Base-by-base conservation (phyloP, 148 eudicot species). In the Fagopyrum esculentum region DNA sequence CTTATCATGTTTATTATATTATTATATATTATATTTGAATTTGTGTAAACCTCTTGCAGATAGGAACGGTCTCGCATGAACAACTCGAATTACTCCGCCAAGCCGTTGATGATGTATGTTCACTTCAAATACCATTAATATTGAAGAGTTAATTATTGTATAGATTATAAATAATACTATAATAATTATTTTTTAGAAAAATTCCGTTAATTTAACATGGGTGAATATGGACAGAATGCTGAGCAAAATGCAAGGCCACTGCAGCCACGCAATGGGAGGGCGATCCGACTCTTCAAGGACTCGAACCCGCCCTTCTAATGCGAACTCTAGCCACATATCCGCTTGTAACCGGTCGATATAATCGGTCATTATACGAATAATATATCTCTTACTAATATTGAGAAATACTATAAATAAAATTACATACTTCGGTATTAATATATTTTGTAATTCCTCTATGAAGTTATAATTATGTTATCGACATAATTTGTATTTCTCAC, bases 41-140 rank as follows among this genome's bases (percentile, higher is more conserved):
- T 4, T 30, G 7, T 10, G 35, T 30, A 8, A 7, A 9, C 10
- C 1, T 0, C 2, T 17, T 55, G 68, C 82, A 90, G 92, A 79
- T 86, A 61, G 82, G 74, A 74, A 87, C 89, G 22, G 88, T 86
- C 71, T 86, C 91, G 11, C 74, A 2, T 45, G 71, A 83, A 6
- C 97, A 91, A 75, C 73, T 87, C 43, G 45, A 74, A 16, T 35
- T 84, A 71, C 82, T 91, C 4, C 86, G 91, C 10, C 85, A 87
- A 17, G 91, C 82, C 2, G 93, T 89, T 72, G 80, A 89, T 63
- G 91, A 87, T 76, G 92, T 91, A 81, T 85, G 93, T 83, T 63
- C 52, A 2, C 16, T 26, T 3, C 0, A 26, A 8, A 11, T 0
- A 30, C 5, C 2, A 8, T 22, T 60, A 60, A 9, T 7, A 9